These are phyloP conservation scores for Podospora australis DNA, from an alignment of 495 filamentous ascomycete species.

Conservation along the genomic window DNA sequence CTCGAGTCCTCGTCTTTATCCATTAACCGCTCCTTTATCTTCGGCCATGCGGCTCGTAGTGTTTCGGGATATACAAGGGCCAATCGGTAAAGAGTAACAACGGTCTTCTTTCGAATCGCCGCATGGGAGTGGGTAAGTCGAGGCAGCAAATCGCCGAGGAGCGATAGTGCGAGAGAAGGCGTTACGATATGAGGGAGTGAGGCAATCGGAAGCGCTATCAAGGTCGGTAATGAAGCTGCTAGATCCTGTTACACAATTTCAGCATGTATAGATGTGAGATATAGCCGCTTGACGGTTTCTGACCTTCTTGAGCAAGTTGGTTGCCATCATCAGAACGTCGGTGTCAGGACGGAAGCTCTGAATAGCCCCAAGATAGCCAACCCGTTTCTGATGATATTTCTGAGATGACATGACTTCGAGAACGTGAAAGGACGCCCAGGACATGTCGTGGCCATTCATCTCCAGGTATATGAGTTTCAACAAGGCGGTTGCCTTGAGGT, in stretches of 20 bases:
- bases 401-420: conserved; percentile 96
- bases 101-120: conserved; percentile 84
- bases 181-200: conserved; percentile 90
- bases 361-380: conserved; percentile 92
- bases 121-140: conserved; percentile 79
- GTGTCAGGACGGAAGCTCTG: conserved; percentile 95
- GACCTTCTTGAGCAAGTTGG: conserved; percentile 94
- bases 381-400: conserved; percentile 90
- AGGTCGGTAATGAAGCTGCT: conserved; percentile 61
- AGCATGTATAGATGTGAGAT: conserved; percentile 3
- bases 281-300: background rate
- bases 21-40: conserved; percentile 89
- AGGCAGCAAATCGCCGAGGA: conserved; percentile 78
- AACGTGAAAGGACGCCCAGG: conserved; percentile 96
- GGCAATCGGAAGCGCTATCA: conserved; percentile 75
- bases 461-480: conserved; percentile 94
- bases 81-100: conserved; percentile 86
- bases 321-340: conserved; percentile 95
- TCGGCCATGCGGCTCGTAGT: conserved; percentile 87
- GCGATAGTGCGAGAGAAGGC: conserved; percentile 78
- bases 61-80: conserved; percentile 94
- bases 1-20: conserved; percentile 85
- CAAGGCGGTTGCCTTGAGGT: conserved; percentile 91
- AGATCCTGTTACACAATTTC: conserved; percentile 57
- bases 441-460: conserved; percentile 99